phyloP scores from a whole-genome alignment of 768 basidiomycete species.

The Serendipita sp. region DNA sequence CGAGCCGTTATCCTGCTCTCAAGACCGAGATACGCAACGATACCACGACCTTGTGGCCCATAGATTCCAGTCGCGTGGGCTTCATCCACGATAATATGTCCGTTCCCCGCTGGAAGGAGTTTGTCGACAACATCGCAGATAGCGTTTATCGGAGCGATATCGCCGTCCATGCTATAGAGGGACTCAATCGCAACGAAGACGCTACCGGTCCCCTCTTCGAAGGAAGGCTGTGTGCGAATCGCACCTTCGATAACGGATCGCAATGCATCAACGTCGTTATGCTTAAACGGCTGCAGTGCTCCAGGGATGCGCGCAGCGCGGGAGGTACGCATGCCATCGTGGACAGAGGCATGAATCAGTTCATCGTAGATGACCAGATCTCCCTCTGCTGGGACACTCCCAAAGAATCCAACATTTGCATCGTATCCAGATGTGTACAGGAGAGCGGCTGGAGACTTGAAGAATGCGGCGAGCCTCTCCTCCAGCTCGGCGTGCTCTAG shows the following conservation, averaged over 20 bases:
- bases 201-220: slow-evolving; percentile 27
- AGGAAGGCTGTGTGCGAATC: slow-evolving; percentile 19
- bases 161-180: slow-evolving; percentile 94
- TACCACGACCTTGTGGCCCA: slow-evolving; percentile 58
- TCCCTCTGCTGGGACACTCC: slow-evolving; percentile 56
- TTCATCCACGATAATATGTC: slow-evolving; percentile 73
- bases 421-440: slow-evolving; percentile 91
- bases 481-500: slow-evolving; percentile 55
- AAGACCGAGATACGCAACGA: slow-evolving; percentile 54
- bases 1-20: slow-evolving; percentile 58
- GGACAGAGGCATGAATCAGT: slow-evolving; percentile 78
- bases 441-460: slow-evolving; percentile 46
- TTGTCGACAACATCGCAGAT: slow-evolving; percentile 50
- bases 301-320: slow-evolving; percentile 23
- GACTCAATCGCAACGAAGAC: slow-evolving; percentile 79
- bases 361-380: slow-evolving; percentile 76
- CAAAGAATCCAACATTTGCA: slow-evolving; percentile 79
- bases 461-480: slow-evolving; percentile 45
- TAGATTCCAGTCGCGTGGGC: slow-evolving; percentile 90
- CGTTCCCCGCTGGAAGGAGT: slow-evolving; percentile 44
- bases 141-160: slow-evolving; percentile 55
- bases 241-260: slow-evolving; percentile 7
- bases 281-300: slow-evolving; percentile 38
- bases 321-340: slow-evolving; percentile 72
- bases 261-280: slow-evolving; percentile 41